Evolutionary conservation across 1,139 yeast species (phyloP).

Genomic region (Candida dubliniensis): DNA sequence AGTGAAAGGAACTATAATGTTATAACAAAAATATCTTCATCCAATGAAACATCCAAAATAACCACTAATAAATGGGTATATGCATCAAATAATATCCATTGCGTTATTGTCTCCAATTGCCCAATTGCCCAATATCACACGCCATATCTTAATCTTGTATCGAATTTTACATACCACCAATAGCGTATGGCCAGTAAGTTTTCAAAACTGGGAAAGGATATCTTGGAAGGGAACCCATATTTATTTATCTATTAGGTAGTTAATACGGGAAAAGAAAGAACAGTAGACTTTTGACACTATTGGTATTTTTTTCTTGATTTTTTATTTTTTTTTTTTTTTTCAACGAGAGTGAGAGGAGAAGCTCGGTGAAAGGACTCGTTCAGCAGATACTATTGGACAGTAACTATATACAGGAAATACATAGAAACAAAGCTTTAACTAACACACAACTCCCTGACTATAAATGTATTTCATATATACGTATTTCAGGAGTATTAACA

Average conservation of each 20-base stretch:
- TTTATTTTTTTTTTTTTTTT: constrained; percentile 4
- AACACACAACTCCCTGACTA: no score
- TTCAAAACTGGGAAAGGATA: constrained; percentile 50
- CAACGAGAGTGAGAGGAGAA: constrained; percentile 1
- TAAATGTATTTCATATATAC: constrained; percentile 27
- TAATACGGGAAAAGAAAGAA: not conserved
- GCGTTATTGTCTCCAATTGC: not conserved
- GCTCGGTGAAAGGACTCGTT: constrained; percentile 7
- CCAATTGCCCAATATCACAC: not conserved
- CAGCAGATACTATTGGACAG: constrained; percentile 13
- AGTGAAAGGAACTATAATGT: no score
- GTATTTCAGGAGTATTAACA: constrained; percentile 42
- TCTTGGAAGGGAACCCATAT: constrained; percentile 23
- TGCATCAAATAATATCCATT: not conserved
- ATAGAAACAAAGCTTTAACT: no score
- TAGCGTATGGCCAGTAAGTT: constrained; percentile 50
- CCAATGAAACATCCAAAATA: no score
- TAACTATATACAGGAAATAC: constrained; percentile 13
- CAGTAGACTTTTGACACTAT: not conserved
- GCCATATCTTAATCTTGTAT: not conserved
- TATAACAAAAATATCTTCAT: no score
- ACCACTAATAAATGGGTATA: no score
- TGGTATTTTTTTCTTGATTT: no score
- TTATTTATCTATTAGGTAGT: not conserved
- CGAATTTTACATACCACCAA: constrained; percentile 46